Conservation (phyloP, 2,329 filamentous ascomycete species). For the Phialemonium atrogriseum region DNA sequence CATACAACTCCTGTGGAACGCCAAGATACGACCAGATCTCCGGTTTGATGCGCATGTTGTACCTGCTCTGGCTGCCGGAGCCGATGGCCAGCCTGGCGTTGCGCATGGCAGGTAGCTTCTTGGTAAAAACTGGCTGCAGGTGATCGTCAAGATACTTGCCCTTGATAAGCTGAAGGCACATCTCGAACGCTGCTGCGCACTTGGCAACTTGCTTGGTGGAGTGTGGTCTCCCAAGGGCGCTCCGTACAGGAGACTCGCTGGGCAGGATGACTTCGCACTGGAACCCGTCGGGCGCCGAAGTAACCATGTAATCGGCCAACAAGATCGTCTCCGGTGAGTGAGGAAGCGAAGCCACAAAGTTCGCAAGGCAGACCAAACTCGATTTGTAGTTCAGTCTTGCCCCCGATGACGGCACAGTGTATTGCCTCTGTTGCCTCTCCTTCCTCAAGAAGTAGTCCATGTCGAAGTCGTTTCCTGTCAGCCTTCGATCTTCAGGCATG, state of each 20-base stretch:
- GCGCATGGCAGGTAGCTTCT: constrained; percentile 69
- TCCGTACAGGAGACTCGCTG: constrained; percentile 61
- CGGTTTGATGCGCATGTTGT: constrained; percentile 74
- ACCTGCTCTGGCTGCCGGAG: constrained; percentile 64
- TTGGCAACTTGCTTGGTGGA: constrained; percentile 71
- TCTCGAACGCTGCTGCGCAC: constrained; percentile 80
- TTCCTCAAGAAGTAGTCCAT: constrained; percentile 47
- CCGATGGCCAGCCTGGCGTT: constrained; percentile 80
- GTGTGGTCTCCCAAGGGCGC: constrained; percentile 54
- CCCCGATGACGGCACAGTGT: constrained; percentile 56
- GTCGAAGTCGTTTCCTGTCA: constrained; percentile 51
- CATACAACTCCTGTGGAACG: constrained; percentile 45
- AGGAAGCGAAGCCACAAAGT: constrained; percentile 64
- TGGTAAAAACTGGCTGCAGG: constrained; percentile 65
- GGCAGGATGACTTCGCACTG: constrained; percentile 75
- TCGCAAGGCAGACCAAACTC: constrained; percentile 61
- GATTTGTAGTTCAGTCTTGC: constrained; percentile 73
- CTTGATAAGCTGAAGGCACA: constrained; percentile 62
- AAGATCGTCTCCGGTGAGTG: constrained; percentile 27
- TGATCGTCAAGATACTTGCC: constrained; percentile 63
- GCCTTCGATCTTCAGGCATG: constrained; percentile 65
- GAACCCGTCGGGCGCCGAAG: constrained; percentile 48
- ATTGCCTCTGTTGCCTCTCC: constrained; percentile 40
- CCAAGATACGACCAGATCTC: constrained; percentile 54
- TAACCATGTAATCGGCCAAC: constrained; percentile 54